Base-by-base conservation (phyloP, 495 filamentous ascomycete genomes). In the Penicillium fimorum region DNA sequence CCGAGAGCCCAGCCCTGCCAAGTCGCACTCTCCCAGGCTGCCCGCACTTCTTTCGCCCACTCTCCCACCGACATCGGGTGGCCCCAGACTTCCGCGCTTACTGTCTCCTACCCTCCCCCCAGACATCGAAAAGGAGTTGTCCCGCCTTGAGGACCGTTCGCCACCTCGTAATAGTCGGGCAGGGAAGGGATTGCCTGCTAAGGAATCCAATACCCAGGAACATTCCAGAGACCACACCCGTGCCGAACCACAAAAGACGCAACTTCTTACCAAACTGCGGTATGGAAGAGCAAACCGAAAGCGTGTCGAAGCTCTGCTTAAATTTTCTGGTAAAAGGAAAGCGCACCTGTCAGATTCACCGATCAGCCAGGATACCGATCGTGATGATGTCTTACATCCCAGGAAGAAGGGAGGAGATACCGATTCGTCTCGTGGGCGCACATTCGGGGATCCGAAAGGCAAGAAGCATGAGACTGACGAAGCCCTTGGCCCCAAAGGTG, bases 41-140 rank as follows among this genome's bases (percentile, higher is more conserved):
- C 69, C 74, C 37, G 65, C 68, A 40, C 67, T 79, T 24, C 60
- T 78, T 42, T 78, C 75, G 12, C 75, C 72, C 22, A 76, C 75
- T 9, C 71, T 75, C 5, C 73, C 73, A 22, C 73, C 77, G 20
- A 70, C 67, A 33, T 67, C 68, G 18, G 56, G 44, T 13, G 68
- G 61, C 30, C 69, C 70, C 17, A 63, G 55, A 54, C 56, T 78
- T 50, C 74, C 76, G 20, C 70, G 68, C 24, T 66, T 78, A 27
- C 55, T 78, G 22, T 78, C 76, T 13, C 74, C 73, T 9, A 77
- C 77, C n/a, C 66, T 81, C 9, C 76, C 79, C 9, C 76, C 76
- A 13, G 70, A 78, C 41, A 71, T 81, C 45, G 78, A 81, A 55
- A 77, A 74, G 54, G 76, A 78, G 52, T 54, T 81, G 5, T 72